phyloP scores from a whole-genome alignment of 2,329 filamentous ascomycete species.

The Penicillium crustosum region DNA sequence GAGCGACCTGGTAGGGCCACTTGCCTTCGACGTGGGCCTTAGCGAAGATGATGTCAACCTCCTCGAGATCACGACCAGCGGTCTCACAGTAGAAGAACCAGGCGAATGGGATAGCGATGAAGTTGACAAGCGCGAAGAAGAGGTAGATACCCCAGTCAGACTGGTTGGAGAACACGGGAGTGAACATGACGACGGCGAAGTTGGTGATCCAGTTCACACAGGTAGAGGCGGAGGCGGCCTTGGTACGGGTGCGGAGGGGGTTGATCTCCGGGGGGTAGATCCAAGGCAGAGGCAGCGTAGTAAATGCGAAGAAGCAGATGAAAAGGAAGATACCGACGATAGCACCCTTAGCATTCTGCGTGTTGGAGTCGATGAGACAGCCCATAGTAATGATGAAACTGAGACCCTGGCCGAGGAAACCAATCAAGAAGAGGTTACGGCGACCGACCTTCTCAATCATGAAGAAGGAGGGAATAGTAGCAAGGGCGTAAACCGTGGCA shows the following conservation, averaged over 20 bases:
- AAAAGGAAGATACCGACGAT: conserved; percentile 64
- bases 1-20: conserved; percentile 27
- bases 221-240: conserved; percentile 53
- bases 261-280: conserved; percentile 50
- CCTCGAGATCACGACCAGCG: conserved; percentile 41
- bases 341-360: conserved; percentile 33
- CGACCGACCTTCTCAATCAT: conserved; percentile 43
- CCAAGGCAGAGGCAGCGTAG: conserved; percentile 63
- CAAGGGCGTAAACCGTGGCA: conserved; percentile 27
- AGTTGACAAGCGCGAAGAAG: conserved; percentile 42
- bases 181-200: conserved; percentile 53
- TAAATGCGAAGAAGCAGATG: conserved; percentile 65
- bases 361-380: conserved; percentile 29
- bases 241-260: conserved; percentile 53
- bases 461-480: conserved; percentile 31
- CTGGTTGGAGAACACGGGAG: conserved; percentile 37
- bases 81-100: conserved; percentile 55
- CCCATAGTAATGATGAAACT: conserved; percentile 35
- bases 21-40: conserved; percentile 41
- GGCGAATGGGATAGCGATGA: conserved; percentile 49
- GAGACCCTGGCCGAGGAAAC: conserved; percentile 36
- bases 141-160: conserved; percentile 43
- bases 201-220: conserved; percentile 56
- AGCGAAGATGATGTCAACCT: conserved; percentile 43
- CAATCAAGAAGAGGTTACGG: conserved; percentile 37